Evolutionary conservation across 331 rosid species (phyloP).

Genomic region (Quercus lobata): DNA sequence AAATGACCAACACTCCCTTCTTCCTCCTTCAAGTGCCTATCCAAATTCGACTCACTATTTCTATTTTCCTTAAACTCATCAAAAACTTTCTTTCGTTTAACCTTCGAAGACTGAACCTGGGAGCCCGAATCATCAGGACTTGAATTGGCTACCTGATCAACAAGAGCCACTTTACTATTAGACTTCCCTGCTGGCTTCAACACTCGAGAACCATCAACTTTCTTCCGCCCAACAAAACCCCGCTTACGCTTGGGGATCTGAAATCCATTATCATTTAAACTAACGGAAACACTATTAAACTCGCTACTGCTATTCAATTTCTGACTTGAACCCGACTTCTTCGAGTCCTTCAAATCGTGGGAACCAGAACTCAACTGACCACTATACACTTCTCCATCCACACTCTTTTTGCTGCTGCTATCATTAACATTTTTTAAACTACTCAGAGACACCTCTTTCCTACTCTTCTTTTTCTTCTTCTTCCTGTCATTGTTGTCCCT

Average conservation of each 20-base stretch:
- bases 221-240: constrained; percentile 72
- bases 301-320: constrained; percentile 43
- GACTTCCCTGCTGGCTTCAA: constrained; percentile 33
- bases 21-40: constrained; percentile 31
- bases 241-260: constrained; percentile 85
- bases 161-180: constrained; percentile 29
- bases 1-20: constrained; percentile 34
- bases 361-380: constrained; percentile 38
- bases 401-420: constrained; percentile 35
- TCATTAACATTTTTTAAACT: constrained; percentile 71
- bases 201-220: constrained; percentile 36
- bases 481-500: constrained; percentile 34
- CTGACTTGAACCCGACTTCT: constrained; percentile 43
- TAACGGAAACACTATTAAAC: constrained; percentile 42
- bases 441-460: constrained; percentile 70
- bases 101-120: constrained; percentile 39
- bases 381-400: constrained; percentile 42
- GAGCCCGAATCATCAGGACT: constrained; percentile 39
- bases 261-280: constrained; percentile 41
- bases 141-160: constrained; percentile 41
- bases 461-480: constrained; percentile 47
- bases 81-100: constrained; percentile 24
- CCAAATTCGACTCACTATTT: constrained; percentile 44
- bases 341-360: constrained; percentile 33
- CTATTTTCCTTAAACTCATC: constrained; percentile 56